A percentile compares a stretch with the other conserved stretches of the same genome.
Evolutionary conservation across 2,329 filamentous ascomycete genomes (phyloP).

Genomic region (Fusarium metavorans): DNA sequence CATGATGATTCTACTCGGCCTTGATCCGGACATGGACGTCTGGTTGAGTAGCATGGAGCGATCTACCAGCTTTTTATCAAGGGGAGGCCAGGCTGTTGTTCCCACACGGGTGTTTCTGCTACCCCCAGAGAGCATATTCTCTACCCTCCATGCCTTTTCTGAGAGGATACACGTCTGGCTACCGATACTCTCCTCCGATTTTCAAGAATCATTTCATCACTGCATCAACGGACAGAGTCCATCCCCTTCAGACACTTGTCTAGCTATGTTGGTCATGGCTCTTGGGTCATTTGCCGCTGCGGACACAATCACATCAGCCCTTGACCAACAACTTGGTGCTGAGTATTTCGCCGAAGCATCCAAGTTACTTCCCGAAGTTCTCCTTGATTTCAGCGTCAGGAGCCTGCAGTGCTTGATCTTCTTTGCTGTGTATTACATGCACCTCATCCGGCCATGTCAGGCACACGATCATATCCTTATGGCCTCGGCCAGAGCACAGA

Average conservation of each 20-base stretch:
- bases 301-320: background rate
- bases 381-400: background rate
- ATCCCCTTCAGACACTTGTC: conserved; percentile 3
- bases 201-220: background rate
- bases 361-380: background rate
- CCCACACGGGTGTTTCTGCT: background rate
- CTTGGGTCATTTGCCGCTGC: background rate
- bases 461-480: conserved; percentile 4
- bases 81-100: background rate
- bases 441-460: conserved; percentile 1
- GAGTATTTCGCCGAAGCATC: conserved; percentile 1
- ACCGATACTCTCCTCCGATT: background rate
- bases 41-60: conserved; percentile 1
- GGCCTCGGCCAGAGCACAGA: conserved; percentile 1
- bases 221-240: background rate
- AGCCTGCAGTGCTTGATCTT: conserved; percentile 3
- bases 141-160: background rate
- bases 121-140: background rate
- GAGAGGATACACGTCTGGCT: conserved; percentile 1
- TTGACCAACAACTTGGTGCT: background rate
- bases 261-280: background rate
- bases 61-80: background rate
- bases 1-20: conserved; percentile 7
- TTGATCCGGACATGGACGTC: background rate
- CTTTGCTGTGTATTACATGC: background rate